A percentile compares a stretch with the other conserved stretches of the same genome.
These are phyloP conservation scores for Cryptosporidium sp. DNA, from an alignment of 169 alveolate genomes.

Conservation along the genomic window DNA sequence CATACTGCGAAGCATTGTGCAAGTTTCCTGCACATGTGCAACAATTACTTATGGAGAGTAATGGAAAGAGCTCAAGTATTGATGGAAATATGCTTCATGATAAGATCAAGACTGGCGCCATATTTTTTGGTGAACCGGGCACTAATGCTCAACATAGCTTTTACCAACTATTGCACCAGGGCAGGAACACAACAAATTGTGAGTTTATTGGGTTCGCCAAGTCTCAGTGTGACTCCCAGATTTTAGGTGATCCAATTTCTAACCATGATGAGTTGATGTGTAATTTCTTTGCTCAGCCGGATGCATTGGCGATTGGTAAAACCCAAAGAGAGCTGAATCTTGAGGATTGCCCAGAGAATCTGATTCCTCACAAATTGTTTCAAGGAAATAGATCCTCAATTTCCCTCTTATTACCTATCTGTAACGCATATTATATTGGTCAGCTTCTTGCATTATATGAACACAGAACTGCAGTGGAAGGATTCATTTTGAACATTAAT, in stretches of 20 bases:
- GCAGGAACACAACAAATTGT: conserved; percentile 92
- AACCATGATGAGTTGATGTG: conserved; percentile 97
- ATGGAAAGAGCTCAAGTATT: conserved; percentile 92
- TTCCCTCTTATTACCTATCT: conserved; percentile 87
- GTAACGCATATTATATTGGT: conserved; percentile 92
- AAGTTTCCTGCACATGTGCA: conserved; percentile 96
- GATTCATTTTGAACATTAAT: conserved; percentile 95
- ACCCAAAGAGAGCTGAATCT: conserved; percentile 73
- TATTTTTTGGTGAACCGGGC: conserved; percentile 99
- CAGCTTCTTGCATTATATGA: conserved; percentile 96
- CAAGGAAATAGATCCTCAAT: conserved; percentile 97
- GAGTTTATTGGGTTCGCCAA: conserved; percentile 97
- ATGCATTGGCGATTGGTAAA: conserved; percentile 98
- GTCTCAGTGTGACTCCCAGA: conserved; percentile 89
- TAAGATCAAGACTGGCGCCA: conserved; percentile 90
- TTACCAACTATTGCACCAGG: conserved; percentile 98
- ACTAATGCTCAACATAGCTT: conserved; percentile 98
- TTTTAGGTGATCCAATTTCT: conserved; percentile 74
- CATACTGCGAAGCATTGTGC: conserved; percentile 95
- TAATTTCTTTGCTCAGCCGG: conserved; percentile 99
- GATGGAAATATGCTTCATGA: conserved; percentile 85
- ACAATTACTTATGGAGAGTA: conserved; percentile 98
- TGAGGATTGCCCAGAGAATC: conserved; percentile 78
- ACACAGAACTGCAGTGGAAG: conserved; percentile 97
- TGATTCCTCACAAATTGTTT: conserved; percentile 92